Base-by-base conservation (phyloP, 2,329 filamentous ascomycete genomes). In the Phyllosticta citribraziliensis region DNA sequence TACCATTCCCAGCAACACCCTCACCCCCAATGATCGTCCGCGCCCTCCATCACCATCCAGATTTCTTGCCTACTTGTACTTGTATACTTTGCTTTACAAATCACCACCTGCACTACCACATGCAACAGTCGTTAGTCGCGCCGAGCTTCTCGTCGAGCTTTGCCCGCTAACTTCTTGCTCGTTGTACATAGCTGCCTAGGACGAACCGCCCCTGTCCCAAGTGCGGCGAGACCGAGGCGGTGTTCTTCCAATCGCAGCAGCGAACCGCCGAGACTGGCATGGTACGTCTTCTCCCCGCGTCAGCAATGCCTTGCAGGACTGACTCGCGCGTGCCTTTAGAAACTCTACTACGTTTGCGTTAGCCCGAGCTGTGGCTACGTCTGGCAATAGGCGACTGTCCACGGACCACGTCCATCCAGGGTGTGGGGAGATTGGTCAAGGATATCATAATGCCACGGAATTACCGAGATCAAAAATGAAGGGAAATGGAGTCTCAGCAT, bases 221-320 rank as follows among this genome's bases (percentile, higher is more conserved):
- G 67, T 99, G 95, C 80, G 82, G 84, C 66, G 88, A 94, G 74
- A 85, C 86, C 68, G 92, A 97, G 77, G 91, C 92, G 54, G 95
- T 99, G 63, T 99, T 96, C 79, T 99, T 99, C 80, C 94, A 99
- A 79, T 97, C 92, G 64, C 94, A 99, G 74, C 92, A 97, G 79
- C 88, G 94, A 76, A 96, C 88, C 67, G 90, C 91, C 56, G 92
- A 97, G 76, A 99, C 94, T 53, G 94, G 94, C 79, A 99, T 99
- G 94, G 94, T 97, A 77, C 81, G 88, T 67, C 40, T 50, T 52
- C 53, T 52, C 40, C 47, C 51, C 19, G 17, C 69, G 57, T 54
- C 52, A 56, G 25, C 20, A n/a, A 9, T 52, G 9, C 47, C 25
- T 53, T 17, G 4, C 20, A 14, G 19, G 6, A 53, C 54, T 33